Conservation (phyloP, 257 asterid species). For the Echites panduratus region DNA sequence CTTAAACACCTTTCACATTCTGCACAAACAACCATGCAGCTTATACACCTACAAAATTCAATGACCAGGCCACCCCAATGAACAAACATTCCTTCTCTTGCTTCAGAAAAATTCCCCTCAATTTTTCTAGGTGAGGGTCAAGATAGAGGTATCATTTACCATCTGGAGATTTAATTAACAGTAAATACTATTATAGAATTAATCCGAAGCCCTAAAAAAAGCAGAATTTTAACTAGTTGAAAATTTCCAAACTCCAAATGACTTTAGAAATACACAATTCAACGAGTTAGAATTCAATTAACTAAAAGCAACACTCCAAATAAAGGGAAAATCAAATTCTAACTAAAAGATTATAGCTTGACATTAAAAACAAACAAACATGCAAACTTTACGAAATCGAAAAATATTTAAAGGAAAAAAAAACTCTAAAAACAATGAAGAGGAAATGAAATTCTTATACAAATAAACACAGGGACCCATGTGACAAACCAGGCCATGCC, state of each 20-base stretch:
- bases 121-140: no score
- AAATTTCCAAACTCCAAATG: background rate
- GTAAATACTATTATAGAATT: background rate
- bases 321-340: slow-evolving; percentile 1
- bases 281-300: background rate
- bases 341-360: slow-evolving; percentile 4
- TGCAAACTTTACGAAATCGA: background rate
- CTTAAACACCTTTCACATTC: background rate
- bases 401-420: background rate
- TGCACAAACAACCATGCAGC: background rate
- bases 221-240: background rate
- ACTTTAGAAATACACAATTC: background rate
- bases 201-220: background rate
- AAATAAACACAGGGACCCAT: background rate
- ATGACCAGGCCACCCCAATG: background rate
- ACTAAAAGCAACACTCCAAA: background rate
- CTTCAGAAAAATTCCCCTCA: background rate
- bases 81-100: background rate
- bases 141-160: background rate
- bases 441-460: background rate
- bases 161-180: background rate
- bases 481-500: slow-evolving; percentile 56
- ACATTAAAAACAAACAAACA: background rate
- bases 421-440: background rate
- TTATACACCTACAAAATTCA: background rate